Base-by-base conservation (phyloP, 352 stramenopile species). In the Globisporangium spinosum region DNA sequence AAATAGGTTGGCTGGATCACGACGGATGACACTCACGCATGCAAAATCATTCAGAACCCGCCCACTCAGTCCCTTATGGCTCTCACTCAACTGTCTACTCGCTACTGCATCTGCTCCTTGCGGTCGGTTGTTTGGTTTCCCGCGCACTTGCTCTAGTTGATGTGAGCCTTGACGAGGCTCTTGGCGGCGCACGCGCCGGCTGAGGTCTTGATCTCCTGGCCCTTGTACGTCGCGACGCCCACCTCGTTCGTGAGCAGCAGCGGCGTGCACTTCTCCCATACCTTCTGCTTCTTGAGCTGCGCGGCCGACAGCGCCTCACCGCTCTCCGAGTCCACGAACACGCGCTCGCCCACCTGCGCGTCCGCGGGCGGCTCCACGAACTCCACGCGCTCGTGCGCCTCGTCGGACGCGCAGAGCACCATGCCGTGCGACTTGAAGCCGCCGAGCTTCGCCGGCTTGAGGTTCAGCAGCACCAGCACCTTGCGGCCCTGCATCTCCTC, bases 381-480 rank as follows among this genome's bases (percentile, higher is more conserved):
- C 78, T 98, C 93, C 13, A 99, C 93, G 45, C 90, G 85, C 69
- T 98, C 85, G 63, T 96, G 94, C 59, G 89, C 71, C 70, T 94
- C 80, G 69, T 88, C 83, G 61, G 76, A 89, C 13, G 97, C 96
- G 68, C 96, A 99, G 32, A 99, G 76, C 45, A 99, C 98, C 98
- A 98, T 99, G 65, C 91, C 97, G 81, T 90, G 88, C 70, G 88
- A 99, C 89, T 91, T 93, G 74, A 99, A 99, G 54, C 97, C 97
- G 9, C 86, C 94, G 40, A 99, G 76, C 75, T 99, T 99, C 54
- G 90, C 86, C 56, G 93, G 89, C 89, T 99, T 99, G 25, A 99
- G 82, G 79, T 99, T 99, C 67, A 97, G 97, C 35, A 99, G 77
- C 58, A 99, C 96, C 12, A 99, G 75, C 34, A 99, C 91, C 68